These are phyloP conservation scores for Solanum ossicruentum DNA, from an alignment of 257 asterid genomes.

Conservation along the genomic window DNA sequence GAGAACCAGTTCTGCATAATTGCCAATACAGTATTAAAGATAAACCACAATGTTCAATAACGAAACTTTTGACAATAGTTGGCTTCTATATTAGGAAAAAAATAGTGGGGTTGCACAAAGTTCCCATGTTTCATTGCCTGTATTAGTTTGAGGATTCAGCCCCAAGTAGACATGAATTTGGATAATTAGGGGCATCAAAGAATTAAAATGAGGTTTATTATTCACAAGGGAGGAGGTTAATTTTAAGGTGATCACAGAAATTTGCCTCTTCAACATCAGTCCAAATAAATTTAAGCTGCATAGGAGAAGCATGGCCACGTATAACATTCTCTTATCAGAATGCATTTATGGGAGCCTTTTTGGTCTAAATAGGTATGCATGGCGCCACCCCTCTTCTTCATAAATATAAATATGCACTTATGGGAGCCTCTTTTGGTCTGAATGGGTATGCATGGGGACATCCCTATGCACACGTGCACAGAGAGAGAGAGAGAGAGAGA, in stretches of 20 bases:
- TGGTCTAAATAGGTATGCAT: background rate
- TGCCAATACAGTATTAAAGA: background rate
- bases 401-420: background rate
- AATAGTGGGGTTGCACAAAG: background rate
- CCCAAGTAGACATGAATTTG: background rate
- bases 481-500: background rate
- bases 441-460: background rate
- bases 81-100: background rate
- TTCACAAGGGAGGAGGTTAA: background rate
- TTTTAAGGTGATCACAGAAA: background rate
- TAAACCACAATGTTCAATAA: constrained; percentile 2
- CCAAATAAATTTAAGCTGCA: background rate
- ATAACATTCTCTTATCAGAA: background rate
- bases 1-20: constrained; percentile 77
- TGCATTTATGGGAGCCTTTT: background rate
- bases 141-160: background rate
- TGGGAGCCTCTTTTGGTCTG: background rate
- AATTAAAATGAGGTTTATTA: background rate
- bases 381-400: too few species aligned
- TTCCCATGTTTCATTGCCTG: background rate
- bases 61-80: background rate
- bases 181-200: background rate
- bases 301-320: background rate
- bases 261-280: background rate
- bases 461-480: background rate